Conservation (phyloP, 1,284 basidiomycete genomes). For the Dichomitus squalens region DNA sequence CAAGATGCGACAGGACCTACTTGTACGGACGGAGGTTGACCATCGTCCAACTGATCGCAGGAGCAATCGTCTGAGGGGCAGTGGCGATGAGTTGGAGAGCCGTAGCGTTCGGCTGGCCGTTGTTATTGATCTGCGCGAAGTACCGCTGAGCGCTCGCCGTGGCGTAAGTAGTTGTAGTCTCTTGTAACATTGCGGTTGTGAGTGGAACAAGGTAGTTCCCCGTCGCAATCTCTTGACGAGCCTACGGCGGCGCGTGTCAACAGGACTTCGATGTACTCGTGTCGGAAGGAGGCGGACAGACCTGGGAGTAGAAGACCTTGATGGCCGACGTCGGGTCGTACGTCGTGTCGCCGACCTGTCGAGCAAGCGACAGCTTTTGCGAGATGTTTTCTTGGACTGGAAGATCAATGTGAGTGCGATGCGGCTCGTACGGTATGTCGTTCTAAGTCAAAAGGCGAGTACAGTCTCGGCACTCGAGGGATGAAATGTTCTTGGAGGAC, state of each 20-base stretch:
- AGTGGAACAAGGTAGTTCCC: constrained; percentile 36
- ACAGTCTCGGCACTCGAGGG: no score
- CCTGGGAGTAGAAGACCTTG: constrained; percentile 39
- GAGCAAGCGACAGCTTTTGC: constrained; percentile 29
- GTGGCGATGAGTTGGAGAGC: constrained; percentile 41
- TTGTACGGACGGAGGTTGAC: constrained; percentile 52
- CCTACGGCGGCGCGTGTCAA: constrained; percentile 17
- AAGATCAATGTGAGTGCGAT: neutral
- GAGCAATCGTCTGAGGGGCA: constrained; percentile 50
- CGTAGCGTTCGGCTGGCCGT: constrained; percentile 39
- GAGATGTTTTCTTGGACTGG: constrained; percentile 37
- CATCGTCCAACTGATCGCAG: constrained; percentile 38
- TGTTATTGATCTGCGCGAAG: constrained; percentile 33
- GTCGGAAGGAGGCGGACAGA: constrained; percentile 6
- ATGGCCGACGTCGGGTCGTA: constrained; percentile 36
- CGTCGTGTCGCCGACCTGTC: constrained; percentile 33
- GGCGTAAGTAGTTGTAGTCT: constrained; percentile 29
- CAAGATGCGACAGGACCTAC: constrained; percentile 14
- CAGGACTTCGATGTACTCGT: neutral
- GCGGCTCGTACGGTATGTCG: no score
- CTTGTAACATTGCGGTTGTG: constrained; percentile 28
- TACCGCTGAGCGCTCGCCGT: constrained; percentile 33
- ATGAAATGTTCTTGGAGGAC: no score
- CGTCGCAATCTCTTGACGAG: constrained; percentile 36
- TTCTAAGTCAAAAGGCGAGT: no score